These are phyloP conservation scores for Claviceps pusilla DNA, from an alignment of 2,329 filamentous ascomycete genomes.

Conservation along the genomic window DNA sequence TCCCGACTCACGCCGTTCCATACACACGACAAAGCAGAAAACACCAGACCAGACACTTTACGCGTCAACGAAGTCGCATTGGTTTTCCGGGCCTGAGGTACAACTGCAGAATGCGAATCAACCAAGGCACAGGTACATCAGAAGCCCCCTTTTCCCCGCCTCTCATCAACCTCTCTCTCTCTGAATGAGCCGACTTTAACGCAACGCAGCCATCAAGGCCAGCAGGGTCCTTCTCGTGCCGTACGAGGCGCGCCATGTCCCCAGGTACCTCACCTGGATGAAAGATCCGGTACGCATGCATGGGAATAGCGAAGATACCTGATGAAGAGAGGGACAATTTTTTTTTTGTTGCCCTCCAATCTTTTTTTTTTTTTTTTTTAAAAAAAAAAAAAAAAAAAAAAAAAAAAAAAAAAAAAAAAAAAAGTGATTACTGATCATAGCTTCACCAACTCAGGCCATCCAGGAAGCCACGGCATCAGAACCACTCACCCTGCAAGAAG, in stretches of 20 bases:
- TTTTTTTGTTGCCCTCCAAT: too few relatives aligned
- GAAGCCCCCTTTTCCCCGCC: too few relatives aligned
- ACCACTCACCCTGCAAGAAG: slow-evolving; percentile 61
- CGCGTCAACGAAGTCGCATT: too few relatives aligned
- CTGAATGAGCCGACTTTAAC: neutral
- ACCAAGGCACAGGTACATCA: slow-evolving; percentile 27
- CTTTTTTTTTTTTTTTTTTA: too few relatives aligned
- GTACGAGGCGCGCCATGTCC: slow-evolving; percentile 69
- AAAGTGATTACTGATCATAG: slow-evolving; percentile 4
- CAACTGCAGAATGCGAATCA: slow-evolving; percentile 25
- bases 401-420: slow-evolving; percentile 10
- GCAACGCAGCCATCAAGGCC: slow-evolving; percentile 47
- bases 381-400: neutral
- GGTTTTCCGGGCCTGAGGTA: too few relatives aligned
- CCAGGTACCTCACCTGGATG: slow-evolving; percentile 84
- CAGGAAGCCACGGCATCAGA: slow-evolving; percentile 80
- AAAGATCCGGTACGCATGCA: slow-evolving; percentile 45
- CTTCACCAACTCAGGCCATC: slow-evolving; percentile 38
- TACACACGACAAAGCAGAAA: neutral
- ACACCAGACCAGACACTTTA: too few relatives aligned
- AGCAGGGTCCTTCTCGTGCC: slow-evolving; percentile 61
- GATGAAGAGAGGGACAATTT: neutral
- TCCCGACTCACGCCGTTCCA: neutral
- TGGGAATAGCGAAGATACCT: neutral
- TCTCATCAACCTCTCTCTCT: neutral